Evolutionary conservation across 768 basidiomycete species (phyloP).

Genomic region (Termitomyces sp.): DNA sequence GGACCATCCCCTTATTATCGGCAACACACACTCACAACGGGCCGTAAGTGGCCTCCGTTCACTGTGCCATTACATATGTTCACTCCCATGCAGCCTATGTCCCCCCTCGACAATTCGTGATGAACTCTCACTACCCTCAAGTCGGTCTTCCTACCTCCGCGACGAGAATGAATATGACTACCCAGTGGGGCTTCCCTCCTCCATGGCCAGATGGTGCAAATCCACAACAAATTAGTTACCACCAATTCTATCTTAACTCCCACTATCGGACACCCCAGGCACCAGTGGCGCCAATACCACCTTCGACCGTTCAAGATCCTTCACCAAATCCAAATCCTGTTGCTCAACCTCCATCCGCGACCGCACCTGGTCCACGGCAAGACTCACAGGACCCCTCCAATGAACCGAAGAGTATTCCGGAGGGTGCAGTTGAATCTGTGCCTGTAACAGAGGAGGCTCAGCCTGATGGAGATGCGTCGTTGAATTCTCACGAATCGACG

Average conservation of each 20-base stretch:
- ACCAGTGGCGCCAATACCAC: conserved; percentile 17
- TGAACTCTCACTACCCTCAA: conserved; percentile 41
- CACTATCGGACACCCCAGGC: conserved; percentile 35
- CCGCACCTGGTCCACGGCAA: conserved; percentile 5
- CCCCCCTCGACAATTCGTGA: conserved; percentile 33
- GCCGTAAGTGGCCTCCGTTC: conserved; percentile 25
- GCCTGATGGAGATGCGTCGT: conserved; percentile 22
- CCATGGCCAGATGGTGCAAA: conserved; percentile 33
- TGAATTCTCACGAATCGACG: conserved; percentile 18
- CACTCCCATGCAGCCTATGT: conserved; percentile 32
- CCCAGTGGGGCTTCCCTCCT: conserved; percentile 37
- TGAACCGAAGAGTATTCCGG: neutral
- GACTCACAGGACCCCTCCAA: conserved; percentile 1
- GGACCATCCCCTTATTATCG: conserved; percentile 63
- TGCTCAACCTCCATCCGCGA: neutral
- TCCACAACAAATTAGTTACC: conserved; percentile 33
- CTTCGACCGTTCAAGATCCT: conserved; percentile 2
- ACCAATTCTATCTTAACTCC: conserved; percentile 34
- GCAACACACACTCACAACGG: conserved; percentile 51
- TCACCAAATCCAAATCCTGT: conserved; percentile 3
- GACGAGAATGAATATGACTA: conserved; percentile 38
- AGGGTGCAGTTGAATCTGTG: neutral
- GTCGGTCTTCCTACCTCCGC: conserved; percentile 53
- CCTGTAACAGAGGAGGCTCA: neutral
- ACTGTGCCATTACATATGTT: neutral